Percentiles rank a stretch among this genome's conserved stretches.
These are phyloP conservation scores for Pleurotus cornucopiae DNA, from an alignment of 768 basidiomycete genomes.

Conservation along the genomic window DNA sequence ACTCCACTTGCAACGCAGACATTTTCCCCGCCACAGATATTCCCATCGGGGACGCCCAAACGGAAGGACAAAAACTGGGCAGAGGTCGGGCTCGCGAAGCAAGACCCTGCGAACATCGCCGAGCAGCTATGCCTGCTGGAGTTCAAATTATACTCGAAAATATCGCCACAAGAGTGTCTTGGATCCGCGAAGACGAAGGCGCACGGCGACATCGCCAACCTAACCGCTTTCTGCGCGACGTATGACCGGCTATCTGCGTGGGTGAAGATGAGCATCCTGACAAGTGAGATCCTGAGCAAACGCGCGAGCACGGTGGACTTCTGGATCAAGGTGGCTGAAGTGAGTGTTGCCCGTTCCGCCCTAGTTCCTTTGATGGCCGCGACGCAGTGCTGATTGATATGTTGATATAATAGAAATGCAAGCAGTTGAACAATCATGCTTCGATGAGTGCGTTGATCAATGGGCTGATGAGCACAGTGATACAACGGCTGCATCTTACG, in stretches of 20 bases:
- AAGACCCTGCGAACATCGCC: constrained; percentile 68
- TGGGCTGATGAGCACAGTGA: constrained; percentile 55
- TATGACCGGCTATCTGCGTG: constrained; percentile 62
- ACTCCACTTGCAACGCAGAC: neutral
- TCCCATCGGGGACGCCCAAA: constrained; percentile 20
- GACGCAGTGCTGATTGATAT: constrained; percentile 2
- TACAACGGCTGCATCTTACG: constrained; percentile 54
- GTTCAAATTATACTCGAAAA: constrained; percentile 60
- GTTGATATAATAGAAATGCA: constrained; percentile 52
- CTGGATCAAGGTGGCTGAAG: constrained; percentile 80
- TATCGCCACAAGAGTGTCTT: constrained; percentile 74
- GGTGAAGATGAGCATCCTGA: constrained; percentile 64
- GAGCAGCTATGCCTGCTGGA: constrained; percentile 82
- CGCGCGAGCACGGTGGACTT: constrained; percentile 60
- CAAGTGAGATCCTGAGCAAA: constrained; percentile 43
- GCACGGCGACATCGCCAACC: constrained; percentile 33
- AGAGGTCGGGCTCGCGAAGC: constrained; percentile 58
- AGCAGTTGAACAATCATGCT: constrained; percentile 57
- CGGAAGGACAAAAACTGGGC: constrained; percentile 41
- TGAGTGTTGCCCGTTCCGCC: constrained; percentile 23
- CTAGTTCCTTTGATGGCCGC: neutral
- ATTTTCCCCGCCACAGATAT: constrained; percentile 5
- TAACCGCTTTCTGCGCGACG: constrained; percentile 52
- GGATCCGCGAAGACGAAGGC: constrained; percentile 45
- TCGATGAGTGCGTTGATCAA: constrained; percentile 65